Percentiles rank a stretch among this genome's conserved stretches.
Evolutionary conservation across 2,329 filamentous ascomycete species (phyloP).

Genomic region (Trichoderma sp.): DNA sequence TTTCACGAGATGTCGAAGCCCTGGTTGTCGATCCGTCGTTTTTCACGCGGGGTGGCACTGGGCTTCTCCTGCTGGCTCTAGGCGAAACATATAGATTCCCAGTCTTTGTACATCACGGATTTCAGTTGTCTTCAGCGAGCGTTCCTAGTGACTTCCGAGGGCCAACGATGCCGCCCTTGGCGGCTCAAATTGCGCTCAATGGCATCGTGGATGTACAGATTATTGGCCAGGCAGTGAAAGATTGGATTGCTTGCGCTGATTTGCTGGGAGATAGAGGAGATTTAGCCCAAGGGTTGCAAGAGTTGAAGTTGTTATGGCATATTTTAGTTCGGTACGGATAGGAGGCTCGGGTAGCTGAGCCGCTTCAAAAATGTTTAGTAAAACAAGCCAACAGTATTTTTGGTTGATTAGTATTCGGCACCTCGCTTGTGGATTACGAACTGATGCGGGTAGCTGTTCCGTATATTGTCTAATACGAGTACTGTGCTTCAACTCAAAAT

Average conservation of each 20-base stretch:
- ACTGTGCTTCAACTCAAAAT: background rate
- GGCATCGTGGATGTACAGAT: conserved; percentile 15
- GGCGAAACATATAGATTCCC: conserved; percentile 24
- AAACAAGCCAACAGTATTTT: background rate
- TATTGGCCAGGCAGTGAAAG: conserved; percentile 4
- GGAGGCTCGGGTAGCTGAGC: background rate
- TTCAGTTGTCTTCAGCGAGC: background rate
- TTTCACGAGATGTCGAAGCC: conserved; percentile 26
- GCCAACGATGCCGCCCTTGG: conserved; percentile 26
- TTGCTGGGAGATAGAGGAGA: conserved; percentile 10
- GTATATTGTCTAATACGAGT: background rate
- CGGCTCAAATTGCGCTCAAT: conserved; percentile 16
- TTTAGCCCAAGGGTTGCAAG: conserved; percentile 18
- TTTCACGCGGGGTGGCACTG: conserved; percentile 12
- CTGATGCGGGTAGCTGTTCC: background rate
- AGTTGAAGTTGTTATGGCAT: conserved; percentile 25
- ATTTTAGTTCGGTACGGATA: conserved; percentile 23
- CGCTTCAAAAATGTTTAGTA: background rate
- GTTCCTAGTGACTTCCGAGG: conserved; percentile 26
- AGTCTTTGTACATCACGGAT: conserved; percentile 22
- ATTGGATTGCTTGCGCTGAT: background rate
- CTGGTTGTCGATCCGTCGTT: conserved; percentile 27
- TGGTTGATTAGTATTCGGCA: background rate
- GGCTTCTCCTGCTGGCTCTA: conserved; percentile 16
- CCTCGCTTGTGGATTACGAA: background rate